Conservation (phyloP, 2,329 filamentous ascomycete genomes). For the Pseudogymnoascus sp. region DNA sequence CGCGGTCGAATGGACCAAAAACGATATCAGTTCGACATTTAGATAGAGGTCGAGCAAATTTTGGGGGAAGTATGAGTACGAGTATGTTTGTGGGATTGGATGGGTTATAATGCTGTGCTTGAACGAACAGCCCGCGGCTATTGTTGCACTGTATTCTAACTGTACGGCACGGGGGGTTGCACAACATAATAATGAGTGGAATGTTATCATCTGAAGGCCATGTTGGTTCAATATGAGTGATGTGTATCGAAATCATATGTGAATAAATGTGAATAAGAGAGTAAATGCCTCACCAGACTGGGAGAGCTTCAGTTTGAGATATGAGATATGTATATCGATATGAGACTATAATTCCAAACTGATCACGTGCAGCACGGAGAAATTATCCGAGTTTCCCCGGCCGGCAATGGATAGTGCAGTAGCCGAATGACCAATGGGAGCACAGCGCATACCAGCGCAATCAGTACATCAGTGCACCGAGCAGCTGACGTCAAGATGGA, state of each 20-base stretch:
- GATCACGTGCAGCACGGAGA: not conserved
- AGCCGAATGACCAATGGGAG: slow-evolving; percentile 2
- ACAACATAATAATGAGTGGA: not conserved
- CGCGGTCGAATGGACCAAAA: slow-evolving; percentile 58
- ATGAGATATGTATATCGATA: too few relatives aligned
- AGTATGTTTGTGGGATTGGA: not conserved
- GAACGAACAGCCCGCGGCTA: slow-evolving; percentile 1
- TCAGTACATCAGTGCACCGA: too few relatives aligned
- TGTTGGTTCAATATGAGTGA: not conserved
- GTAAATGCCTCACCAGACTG: too few relatives aligned
- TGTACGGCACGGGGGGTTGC: not conserved
- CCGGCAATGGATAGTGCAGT: not conserved
- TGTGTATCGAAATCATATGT: not conserved
- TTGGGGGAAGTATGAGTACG: not conserved
- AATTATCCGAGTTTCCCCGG: slow-evolving; percentile 8
- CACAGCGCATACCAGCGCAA: not conserved
- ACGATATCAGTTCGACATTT: slow-evolving; percentile 56
- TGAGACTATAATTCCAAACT: too few relatives aligned
- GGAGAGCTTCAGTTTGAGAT: too few relatives aligned
- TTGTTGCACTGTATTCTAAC: not conserved
- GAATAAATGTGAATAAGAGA: not conserved
- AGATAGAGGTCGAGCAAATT: slow-evolving; percentile 12
- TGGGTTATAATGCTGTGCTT: slow-evolving; percentile 6
- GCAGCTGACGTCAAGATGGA: slow-evolving; percentile 2
- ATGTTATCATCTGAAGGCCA: not conserved